Evolutionary conservation across 495 filamentous ascomycete genomes (phyloP).

Genomic region (Letharia lupina): DNA sequence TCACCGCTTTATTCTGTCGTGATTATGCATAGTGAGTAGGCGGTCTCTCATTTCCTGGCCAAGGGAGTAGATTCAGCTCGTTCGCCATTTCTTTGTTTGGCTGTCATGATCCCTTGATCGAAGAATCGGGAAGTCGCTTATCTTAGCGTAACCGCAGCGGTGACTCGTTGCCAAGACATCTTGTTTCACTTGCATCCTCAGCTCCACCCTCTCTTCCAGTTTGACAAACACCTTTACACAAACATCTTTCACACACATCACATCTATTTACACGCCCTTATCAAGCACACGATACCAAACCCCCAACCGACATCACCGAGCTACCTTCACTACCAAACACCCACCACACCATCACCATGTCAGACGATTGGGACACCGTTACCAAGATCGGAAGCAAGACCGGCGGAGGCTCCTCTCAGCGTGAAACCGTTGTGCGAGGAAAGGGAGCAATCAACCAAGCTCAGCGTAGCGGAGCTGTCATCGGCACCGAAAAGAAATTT

Average conservation of each 20-base stretch:
- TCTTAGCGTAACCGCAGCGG: slow-evolving; percentile 13
- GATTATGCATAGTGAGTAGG: neutral
- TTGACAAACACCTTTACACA: slow-evolving; percentile 3
- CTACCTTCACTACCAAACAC: neutral
- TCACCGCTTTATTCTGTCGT: neutral
- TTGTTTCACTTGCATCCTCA: slow-evolving; percentile 6
- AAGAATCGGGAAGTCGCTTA: slow-evolving; percentile 8
- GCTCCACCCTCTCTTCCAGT: neutral
- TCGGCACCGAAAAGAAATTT: slow-evolving; percentile 86
- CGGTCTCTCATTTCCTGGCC: too few species aligned
- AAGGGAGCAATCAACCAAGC: slow-evolving; percentile 86
- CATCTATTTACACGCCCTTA: neutral
- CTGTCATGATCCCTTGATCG: neutral
- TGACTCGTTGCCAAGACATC: slow-evolving; percentile 13
- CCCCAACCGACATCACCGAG: neutral
- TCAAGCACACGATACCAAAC: slow-evolving; percentile 4
- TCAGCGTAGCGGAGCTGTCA: slow-evolving; percentile 62
- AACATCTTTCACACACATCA: slow-evolving; percentile 4
- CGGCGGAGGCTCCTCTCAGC: slow-evolving; percentile 51
- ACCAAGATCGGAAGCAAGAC: slow-evolving; percentile 90
- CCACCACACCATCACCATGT: slow-evolving; percentile 37
- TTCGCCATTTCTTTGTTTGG: neutral
- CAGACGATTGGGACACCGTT: slow-evolving; percentile 74
- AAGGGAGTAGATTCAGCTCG: neutral
- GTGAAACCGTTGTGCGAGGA: slow-evolving; percentile 82